Conservation (phyloP, 116 monocot species). For the Trichopus zeylanicus region DNA sequence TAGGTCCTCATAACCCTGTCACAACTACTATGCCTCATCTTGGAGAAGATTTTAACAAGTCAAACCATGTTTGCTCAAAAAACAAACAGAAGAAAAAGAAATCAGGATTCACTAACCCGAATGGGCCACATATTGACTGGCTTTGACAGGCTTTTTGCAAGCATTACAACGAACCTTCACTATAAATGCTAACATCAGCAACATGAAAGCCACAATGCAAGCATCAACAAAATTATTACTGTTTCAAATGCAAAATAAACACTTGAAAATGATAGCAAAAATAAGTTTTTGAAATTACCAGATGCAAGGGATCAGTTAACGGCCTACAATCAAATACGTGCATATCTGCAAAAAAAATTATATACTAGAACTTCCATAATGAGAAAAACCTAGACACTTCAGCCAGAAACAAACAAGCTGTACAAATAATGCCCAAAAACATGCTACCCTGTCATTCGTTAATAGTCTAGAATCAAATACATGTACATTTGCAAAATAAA, state of each 20-base stretch:
- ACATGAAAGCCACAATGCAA: slow-evolving; percentile 1
- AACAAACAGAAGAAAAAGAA: neutral
- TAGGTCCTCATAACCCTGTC: no score
- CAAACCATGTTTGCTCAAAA: neutral
- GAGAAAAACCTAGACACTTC: slow-evolving; percentile 5
- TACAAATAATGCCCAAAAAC: neutral
- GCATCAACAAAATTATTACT: neutral
- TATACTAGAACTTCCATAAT: neutral
- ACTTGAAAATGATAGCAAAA: neutral
- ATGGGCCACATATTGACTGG: slow-evolving; percentile 72
- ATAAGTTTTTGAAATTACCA: slow-evolving; percentile 29
- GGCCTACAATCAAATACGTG: slow-evolving; percentile 75
- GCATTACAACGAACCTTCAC: slow-evolving; percentile 78
- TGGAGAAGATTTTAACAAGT: neutral
- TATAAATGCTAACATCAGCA: slow-evolving; percentile 19
- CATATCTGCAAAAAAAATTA: slow-evolving; percentile 66
- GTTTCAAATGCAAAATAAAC: neutral
- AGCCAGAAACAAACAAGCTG: neutral
- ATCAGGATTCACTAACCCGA: slow-evolving; percentile 61
- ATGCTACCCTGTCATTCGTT: no score
- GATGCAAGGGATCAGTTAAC: slow-evolving; percentile 67
- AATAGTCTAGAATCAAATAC: slow-evolving; percentile 72
- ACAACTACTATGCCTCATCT: no score
- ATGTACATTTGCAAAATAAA: slow-evolving; percentile 68
- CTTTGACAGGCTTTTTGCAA: slow-evolving; percentile 76